Base-by-base conservation (phyloP, 2,329 filamentous ascomycete species). In the Phaeophleospora eucalypticola region DNA sequence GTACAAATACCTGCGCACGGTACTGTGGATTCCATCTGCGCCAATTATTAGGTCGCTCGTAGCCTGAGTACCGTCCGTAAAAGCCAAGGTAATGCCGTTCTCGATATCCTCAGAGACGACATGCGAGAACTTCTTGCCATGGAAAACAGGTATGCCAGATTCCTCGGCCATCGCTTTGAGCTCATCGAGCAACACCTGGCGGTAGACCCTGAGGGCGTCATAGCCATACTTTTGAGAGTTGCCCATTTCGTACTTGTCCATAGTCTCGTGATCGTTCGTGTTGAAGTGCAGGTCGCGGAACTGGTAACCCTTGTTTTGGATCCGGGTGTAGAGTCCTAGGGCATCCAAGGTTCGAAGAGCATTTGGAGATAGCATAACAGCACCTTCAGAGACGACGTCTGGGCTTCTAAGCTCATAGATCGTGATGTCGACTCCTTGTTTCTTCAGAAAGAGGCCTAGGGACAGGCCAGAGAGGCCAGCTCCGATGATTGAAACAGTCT, bases 321-420 rank as follows among this genome's bases (percentile, higher is more conserved):
- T 64, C 3, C 65, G 64, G 1, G 68, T 36, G 56, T 78, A 79
- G 2, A 79, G 56, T n/a, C 59, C 62, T 2, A 65, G 53, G 33
- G 58, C 49, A 47, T 65, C 62, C 6, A 65, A 53, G 41, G 63
- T 49, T 24, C 69, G 62, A 6, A 73, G 59, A 6, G 70, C 69
- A 41, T 72, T 68, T 1, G 71, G 71, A 2, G 71, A 72, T 10
- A 74, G 61, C 56, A 71, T 72, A 37, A 75, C 61, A 9, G 71
- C 65, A 57, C 75, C 65, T 61, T 1, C 67, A 71, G 0, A 81
- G 60, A 0, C 57, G 58, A 47, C 80, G 72, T 0, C 82, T 68
- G 34, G 80, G 66, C 3, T 69, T 67, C 2, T 82, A 67, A 69
- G 66, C 50, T 82, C 79, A 51, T 79, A 82, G 41, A 82, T 63